phyloP scores from a whole-genome alignment of 176 grass and related monocot species.

The Aegilops tauschii region DNA sequence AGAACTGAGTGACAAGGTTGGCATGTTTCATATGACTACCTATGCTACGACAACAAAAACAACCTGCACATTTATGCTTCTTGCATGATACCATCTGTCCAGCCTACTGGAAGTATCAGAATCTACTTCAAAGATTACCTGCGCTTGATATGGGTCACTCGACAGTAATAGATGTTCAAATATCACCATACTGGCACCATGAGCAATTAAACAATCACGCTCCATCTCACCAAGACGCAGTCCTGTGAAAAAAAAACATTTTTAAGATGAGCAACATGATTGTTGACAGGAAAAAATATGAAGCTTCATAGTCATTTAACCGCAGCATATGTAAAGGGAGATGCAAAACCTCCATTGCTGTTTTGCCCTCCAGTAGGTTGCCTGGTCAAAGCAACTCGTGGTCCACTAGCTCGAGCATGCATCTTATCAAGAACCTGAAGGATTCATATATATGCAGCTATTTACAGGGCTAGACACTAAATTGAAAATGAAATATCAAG shows the following conservation, averaged over 20 bases:
- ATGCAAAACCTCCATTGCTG: conserved; percentile 61
- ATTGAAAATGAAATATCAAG: background rate
- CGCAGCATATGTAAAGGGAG: background rate
- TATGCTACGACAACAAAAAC: background rate
- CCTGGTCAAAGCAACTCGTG: conserved; percentile 63
- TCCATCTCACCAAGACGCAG: conserved; percentile 93
- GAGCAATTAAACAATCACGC: conserved; percentile 89
- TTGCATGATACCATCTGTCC: background rate
- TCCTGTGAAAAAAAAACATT: conserved; percentile 30
- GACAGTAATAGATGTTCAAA: conserved; percentile 82
- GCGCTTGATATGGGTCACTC: conserved; percentile 90
- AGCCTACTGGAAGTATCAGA: background rate
- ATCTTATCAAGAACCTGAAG: conserved; percentile 89
- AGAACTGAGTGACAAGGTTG: too few species aligned
- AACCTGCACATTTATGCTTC: background rate
- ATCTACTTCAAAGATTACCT: conserved; percentile 50
- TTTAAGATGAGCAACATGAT: background rate
- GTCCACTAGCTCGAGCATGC: conserved; percentile 88
- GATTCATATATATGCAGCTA: background rate
- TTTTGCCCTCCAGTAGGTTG: conserved; percentile 86
- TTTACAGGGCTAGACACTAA: background rate
- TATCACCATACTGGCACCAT: conserved; percentile 93
- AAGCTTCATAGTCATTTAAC: background rate
- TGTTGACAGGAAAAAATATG: background rate
- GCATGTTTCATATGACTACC: background rate